Conservation (phyloP, 805 yeast species). For the Sugiyamaella mastotermitis region DNA sequence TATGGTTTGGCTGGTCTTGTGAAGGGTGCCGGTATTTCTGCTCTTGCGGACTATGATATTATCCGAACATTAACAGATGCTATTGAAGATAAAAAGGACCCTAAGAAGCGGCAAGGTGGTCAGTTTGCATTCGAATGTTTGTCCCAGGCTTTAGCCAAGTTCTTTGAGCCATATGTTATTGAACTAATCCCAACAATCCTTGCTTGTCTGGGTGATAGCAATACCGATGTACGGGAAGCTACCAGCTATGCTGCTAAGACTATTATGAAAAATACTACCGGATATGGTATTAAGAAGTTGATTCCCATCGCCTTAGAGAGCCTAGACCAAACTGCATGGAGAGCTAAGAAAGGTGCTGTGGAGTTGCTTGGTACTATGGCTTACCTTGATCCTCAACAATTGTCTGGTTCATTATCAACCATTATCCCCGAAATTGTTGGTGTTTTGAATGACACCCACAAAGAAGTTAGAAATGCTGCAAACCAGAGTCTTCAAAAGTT, state of each 20-base stretch:
- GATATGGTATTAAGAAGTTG: constrained; percentile 83
- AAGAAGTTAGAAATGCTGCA: constrained; percentile 94
- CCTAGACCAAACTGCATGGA: constrained; percentile 87
- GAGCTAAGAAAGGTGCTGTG: constrained; percentile 94
- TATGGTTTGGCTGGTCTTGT: constrained; percentile 93
- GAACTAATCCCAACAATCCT: constrained; percentile 80
- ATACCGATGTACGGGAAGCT: constrained; percentile 81
- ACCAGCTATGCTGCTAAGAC: constrained; percentile 80
- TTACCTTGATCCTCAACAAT: constrained; percentile 87
- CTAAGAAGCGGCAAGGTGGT: constrained; percentile 77
- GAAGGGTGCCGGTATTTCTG: constrained; percentile 79
- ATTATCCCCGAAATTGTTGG: constrained; percentile 97
- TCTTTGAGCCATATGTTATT: constrained; percentile 90
- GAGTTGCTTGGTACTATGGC: constrained; percentile 98
- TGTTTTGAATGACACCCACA: constrained; percentile 89
- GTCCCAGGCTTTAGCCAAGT: constrained; percentile 66
- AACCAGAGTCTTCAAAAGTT: constrained; percentile 81
- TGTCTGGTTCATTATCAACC: constrained; percentile 79
- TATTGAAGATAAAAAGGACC: constrained; percentile 77
- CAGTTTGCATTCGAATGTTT: constrained; percentile 80
- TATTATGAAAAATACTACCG: constrained; percentile 86
- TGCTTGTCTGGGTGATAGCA: constrained; percentile 76
- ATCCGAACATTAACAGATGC: constrained; percentile 73
- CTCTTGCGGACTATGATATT: constrained; percentile 70
- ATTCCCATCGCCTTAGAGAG: constrained; percentile 87